phyloP scores from a whole-genome alignment of 345 rosid species.

The Euphorbia lathyris region DNA sequence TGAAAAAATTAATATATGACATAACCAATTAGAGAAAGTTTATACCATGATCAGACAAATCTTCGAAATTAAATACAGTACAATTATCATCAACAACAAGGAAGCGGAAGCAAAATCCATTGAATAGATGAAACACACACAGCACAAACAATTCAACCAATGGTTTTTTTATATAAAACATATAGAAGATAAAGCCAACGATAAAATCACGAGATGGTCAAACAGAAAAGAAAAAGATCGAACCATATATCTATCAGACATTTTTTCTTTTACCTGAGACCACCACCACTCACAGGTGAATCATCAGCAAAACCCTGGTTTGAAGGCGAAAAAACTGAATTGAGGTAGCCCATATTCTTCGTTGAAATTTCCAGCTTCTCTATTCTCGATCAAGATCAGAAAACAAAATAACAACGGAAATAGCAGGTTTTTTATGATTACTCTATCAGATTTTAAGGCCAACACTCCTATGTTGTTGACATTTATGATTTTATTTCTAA shows the following conservation, averaged over 20 bases:
- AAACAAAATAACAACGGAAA: conserved; percentile 3
- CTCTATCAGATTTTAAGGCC: neutral
- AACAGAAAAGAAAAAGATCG: conserved; percentile 8
- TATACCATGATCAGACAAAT: neutral
- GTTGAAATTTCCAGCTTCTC: conserved; percentile 15
- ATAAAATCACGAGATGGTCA: neutral
- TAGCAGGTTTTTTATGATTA: neutral
- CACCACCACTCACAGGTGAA: conserved; percentile 86
- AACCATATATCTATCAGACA: neutral
- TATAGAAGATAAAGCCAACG: neutral
- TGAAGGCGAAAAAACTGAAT: conserved; percentile 71
- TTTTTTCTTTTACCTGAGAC: conserved; percentile 57
- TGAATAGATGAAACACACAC: neutral
- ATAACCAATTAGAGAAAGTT: neutral
- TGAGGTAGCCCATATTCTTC: conserved; percentile 66
- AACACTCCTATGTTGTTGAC: neutral
- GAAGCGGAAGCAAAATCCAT: neutral
- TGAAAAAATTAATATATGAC: neutral
- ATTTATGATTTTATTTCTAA: conserved; percentile 18
- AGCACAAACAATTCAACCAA: neutral
- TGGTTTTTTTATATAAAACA: neutral
- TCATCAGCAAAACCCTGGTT: conserved; percentile 72
- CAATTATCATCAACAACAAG: neutral
- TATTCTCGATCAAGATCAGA: conserved; percentile 26
- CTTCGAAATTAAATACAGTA: neutral